Evolutionary conservation across 805 yeast genomes (phyloP), one percentile per base, ranked within the genome.

Genomic region (Candida insectorum): DNA sequence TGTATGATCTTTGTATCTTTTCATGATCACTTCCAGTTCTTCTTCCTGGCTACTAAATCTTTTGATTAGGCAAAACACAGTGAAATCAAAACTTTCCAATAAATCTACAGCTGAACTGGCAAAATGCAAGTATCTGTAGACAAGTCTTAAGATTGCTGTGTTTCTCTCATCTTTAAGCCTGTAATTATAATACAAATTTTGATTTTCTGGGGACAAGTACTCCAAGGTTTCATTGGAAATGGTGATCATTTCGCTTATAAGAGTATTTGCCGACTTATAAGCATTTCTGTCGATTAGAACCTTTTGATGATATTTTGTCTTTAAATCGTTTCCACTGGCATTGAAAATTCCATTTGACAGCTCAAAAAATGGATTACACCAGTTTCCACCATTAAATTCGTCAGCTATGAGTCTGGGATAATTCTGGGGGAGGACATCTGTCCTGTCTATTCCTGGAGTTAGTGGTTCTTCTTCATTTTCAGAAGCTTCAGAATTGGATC

Each of bases 311-410:
- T 57, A 56, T 26, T 56, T 53, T 40, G 58, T 65, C 32, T 66
- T 67, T 36, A 64, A 51, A 18, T 65, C 69, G 40, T 65, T 69
- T 2, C 71, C 72, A 44, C 70, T 62, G 18, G 58, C 59, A 44
- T 64, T 67, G 23, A 64, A 54, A 15, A 60, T 60, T 6, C 56
- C 49, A 30, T 60, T 65, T 22, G 47, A 44, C 29, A 65, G 48
- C 27, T 66, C 52, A 43, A 76, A 73, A 44, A 81, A 80, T 16
- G 85, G 85, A 47, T 81, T 82, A 30, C 75, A 72, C 81, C 88
- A 83, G 40, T 80, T 79, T n/a, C 89, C 91, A 12, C 88, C 91
- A 45, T 79, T 79, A 52, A 79, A 83, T 34, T 73, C 76, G 18
- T 78, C 77, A 26, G 71, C 66, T 13, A 84, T 57, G 47, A 83